Evolutionary conservation across 2,329 filamentous ascomycete species (phyloP).

Genomic region (Chaetoscypha palmicola): DNA sequence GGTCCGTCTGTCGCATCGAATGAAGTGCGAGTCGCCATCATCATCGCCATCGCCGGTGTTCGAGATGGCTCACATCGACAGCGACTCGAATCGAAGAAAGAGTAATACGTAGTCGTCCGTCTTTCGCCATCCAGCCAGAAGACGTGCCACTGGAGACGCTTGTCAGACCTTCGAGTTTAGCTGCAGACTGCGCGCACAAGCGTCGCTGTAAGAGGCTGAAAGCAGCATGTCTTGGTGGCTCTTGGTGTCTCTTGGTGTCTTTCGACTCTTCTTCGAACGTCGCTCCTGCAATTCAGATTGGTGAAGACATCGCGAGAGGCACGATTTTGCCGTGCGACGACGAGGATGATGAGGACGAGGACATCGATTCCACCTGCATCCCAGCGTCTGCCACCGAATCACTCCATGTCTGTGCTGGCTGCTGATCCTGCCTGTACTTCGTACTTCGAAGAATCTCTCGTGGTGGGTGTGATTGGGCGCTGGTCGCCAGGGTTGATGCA

Average conservation of each 20-base stretch:
- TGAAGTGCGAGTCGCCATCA: too few relatives aligned
- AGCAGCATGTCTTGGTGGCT: too few relatives aligned
- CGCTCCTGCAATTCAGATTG: slow-evolving; percentile 1
- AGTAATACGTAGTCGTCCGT: too few relatives aligned
- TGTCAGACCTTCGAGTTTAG: slow-evolving; percentile 1
- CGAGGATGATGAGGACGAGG: too few relatives aligned
- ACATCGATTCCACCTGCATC: too few relatives aligned
- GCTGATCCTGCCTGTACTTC: background rate
- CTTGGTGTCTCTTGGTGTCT: background rate
- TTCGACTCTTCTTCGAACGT: slow-evolving; percentile 3
- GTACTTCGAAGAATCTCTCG: too few relatives aligned
- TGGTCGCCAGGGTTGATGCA: background rate
- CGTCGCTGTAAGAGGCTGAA: slow-evolving; percentile 7
- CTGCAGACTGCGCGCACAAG: too few relatives aligned
- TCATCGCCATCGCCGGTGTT: too few relatives aligned
- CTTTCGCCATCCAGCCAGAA: slow-evolving; percentile 3
- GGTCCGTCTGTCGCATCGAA: too few relatives aligned
- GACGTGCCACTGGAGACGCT: slow-evolving; percentile 6
- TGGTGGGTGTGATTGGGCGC: background rate
- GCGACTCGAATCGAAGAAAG: too few relatives aligned
- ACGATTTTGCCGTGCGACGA: background rate
- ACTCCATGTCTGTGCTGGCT: background rate
- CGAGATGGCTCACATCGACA: too few relatives aligned
- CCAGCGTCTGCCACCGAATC: background rate
- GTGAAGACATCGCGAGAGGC: background rate